Conservation (phyloP, 768 basidiomycete species). For the Mycena latifolia region DNA sequence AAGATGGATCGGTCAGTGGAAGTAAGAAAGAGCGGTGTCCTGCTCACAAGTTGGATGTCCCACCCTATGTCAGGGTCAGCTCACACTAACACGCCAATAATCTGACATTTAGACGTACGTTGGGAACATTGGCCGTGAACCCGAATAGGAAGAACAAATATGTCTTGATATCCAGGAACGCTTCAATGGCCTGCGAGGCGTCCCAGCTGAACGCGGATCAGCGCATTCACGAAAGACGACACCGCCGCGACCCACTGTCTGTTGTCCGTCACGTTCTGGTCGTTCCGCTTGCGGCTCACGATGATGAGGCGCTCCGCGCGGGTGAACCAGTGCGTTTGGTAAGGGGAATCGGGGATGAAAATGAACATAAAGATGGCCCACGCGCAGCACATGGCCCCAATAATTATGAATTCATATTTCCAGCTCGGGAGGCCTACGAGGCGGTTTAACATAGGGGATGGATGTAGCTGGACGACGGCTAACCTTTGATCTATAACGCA, state of each 20-base stretch:
- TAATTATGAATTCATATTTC: slow-evolving; percentile 43
- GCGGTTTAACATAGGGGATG: neutral
- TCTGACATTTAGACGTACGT: slow-evolving; percentile 33
- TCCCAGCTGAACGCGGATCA: slow-evolving; percentile 32
- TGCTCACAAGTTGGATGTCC: slow-evolving; percentile 43
- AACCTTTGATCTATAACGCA: slow-evolving; percentile 27
- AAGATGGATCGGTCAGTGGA: neutral
- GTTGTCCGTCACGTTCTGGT: slow-evolving; percentile 43
- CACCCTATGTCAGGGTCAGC: slow-evolving; percentile 32
- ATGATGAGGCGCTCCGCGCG: slow-evolving; percentile 47
- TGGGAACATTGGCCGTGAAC: slow-evolving; percentile 42
- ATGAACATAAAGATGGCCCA: slow-evolving; percentile 46
- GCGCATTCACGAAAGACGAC: neutral
- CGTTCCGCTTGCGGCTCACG: slow-evolving; percentile 49
- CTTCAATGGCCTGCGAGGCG: slow-evolving; percentile 39
- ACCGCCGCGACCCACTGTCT: slow-evolving; percentile 30
- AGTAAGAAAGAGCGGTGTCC: neutral
- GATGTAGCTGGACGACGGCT: neutral
- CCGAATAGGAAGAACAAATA: slow-evolving; percentile 49
- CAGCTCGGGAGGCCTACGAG: slow-evolving; percentile 31
- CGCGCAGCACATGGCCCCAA: slow-evolving; percentile 47
- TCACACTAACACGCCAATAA: neutral
- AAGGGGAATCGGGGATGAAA: slow-evolving; percentile 50
- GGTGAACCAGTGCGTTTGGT: slow-evolving; percentile 46
- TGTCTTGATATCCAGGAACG: slow-evolving; percentile 48